These are phyloP conservation scores for Tothia fuscella DNA, from an alignment of 2,329 filamentous ascomycete species.

Conservation along the genomic window DNA sequence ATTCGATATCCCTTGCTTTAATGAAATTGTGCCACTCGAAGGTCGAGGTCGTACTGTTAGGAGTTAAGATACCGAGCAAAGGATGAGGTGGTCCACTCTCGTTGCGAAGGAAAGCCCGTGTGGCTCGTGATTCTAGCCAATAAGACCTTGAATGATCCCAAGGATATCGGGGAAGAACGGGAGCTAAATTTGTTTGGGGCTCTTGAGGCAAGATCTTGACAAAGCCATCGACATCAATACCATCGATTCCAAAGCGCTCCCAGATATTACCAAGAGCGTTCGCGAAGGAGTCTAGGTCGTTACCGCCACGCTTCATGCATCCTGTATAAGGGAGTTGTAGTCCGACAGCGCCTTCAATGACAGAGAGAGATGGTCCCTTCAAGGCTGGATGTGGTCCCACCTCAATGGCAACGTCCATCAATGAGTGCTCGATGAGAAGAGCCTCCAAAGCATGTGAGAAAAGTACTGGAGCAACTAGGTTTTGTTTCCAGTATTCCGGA, in stretches of 20 bases:
- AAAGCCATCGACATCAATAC: background rate
- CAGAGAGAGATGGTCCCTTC: constrained; percentile 13
- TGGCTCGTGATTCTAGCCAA: background rate
- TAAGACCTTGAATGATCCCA: background rate
- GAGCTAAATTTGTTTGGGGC: background rate
- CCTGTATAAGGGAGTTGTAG: background rate
- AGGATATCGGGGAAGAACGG: constrained; percentile 1
- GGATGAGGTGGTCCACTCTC: background rate
- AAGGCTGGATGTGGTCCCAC: constrained; percentile 15
- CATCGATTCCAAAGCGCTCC: background rate
- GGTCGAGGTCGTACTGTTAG: background rate
- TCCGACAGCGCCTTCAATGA: background rate
- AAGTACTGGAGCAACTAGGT: background rate
- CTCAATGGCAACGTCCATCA: background rate
- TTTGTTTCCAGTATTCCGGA: constrained; percentile 1
- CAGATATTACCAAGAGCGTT: background rate
- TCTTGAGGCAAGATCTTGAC: background rate
- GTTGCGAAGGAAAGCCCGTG: background rate
- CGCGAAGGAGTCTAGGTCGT: background rate
- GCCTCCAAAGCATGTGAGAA: background rate
- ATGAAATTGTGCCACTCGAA: constrained; percentile 16
- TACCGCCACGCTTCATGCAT: background rate
- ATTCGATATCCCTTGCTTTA: constrained; percentile 16
- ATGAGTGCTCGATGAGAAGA: background rate
- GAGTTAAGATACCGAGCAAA: background rate